Evolutionary conservation across 148 eudicot genomes (phyloP), one percentile per base, ranked within the genome.

Genomic region (Diospyros kaki): DNA sequence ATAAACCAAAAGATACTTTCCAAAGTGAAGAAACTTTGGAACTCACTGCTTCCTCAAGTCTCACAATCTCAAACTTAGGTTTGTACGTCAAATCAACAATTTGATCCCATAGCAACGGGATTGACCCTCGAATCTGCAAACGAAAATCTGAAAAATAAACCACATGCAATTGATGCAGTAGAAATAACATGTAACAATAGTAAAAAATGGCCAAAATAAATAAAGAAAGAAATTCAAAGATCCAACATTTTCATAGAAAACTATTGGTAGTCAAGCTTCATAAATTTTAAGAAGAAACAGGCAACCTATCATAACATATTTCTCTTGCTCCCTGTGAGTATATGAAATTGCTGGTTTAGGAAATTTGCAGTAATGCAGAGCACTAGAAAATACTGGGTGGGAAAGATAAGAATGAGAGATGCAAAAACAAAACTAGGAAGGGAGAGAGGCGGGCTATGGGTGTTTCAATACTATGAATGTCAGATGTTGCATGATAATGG

Each of bases 21-120:
- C 64, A 63, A 51, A 46, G 15, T 58, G 74, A 10, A 51, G 44
- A 51, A 60, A 12, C 56, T 45, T 42, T 61, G 68, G 72, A 54
- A 90, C 97, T 88, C 64, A 95, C 97, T n/a, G 91, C 94, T 86
- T 95, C 97, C 77, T 92, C 97, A 51, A 72, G 85, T 74, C 81
- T 86, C 78, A 93, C 84, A 60, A 95, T 74, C 82, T 90, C 93
- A 82, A 88, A 95, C 79, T 89, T 95, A 67, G 99, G 99, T 81
- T 95, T 95, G 77, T 95, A 95, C 50, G 93, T 87, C 82, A 95
- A 84, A 82, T 95, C 93, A 81, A 95, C 99, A 90, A 95, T 88
- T 72, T 95, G 99, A 77, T 95, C 93, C 99, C 99, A 95, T 3
- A 88, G 80, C 69, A 95, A 89, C 14, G 99, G 99, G 77, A 95